phyloP scores from a whole-genome alignment of 1,284 basidiomycete species.

The Xerocomus minutiporus region DNA sequence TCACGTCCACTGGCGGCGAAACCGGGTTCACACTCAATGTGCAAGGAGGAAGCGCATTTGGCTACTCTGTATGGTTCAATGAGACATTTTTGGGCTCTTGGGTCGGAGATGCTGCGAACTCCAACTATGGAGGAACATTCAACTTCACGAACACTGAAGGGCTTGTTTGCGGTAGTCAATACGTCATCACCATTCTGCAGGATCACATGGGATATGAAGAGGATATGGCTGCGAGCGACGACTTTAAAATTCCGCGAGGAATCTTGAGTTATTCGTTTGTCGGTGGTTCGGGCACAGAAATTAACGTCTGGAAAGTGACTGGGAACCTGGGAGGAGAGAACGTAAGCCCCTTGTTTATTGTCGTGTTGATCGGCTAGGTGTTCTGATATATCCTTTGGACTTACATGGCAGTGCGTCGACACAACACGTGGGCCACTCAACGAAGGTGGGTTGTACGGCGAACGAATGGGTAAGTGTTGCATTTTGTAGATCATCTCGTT shows the following conservation, averaged over 20 bases:
- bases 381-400: not conserved
- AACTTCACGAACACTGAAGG: too few relatives aligned
- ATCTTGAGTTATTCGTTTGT: slow-evolving; percentile 42
- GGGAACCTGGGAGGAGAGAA: slow-evolving; percentile 47
- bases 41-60: too few relatives aligned
- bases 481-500: not conserved
- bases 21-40: too few relatives aligned
- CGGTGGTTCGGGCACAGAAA: slow-evolving; percentile 35
- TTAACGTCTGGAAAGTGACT: slow-evolving; percentile 42
- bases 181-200: too few relatives aligned
- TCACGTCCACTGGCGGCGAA: too few relatives aligned
- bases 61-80: too few relatives aligned
- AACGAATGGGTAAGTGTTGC: slow-evolving; percentile 38
- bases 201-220: too few relatives aligned
- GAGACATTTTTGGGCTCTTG: too few relatives aligned
- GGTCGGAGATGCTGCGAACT: too few relatives aligned
- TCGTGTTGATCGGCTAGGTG: not conserved
- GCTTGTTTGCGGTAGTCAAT: too few relatives aligned
- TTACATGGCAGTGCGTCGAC: slow-evolving; percentile 28
- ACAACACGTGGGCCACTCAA: slow-evolving; percentile 44
- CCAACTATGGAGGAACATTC: too few relatives aligned
- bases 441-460: slow-evolving; percentile 46
- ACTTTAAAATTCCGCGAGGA: slow-evolving; percentile 44
- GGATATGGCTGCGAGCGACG: slow-evolving; percentile 18
- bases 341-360: slow-evolving; percentile 24